Evolutionary conservation across 139 green algal genomes (phyloP).

Genomic region (Chlorella sp.): DNA sequence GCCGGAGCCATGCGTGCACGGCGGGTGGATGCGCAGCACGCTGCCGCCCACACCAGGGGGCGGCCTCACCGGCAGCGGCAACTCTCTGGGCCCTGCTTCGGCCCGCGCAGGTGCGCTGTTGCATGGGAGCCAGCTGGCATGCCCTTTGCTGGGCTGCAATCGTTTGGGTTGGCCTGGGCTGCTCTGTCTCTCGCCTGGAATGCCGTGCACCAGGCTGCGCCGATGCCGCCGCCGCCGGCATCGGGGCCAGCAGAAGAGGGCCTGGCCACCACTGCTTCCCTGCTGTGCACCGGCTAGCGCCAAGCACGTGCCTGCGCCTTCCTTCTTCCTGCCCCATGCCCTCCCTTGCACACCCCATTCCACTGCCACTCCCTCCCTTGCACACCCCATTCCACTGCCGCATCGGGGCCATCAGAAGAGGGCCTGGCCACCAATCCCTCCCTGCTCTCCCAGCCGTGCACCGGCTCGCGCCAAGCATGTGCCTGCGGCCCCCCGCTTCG

Average conservation of each 20-base stretch:
- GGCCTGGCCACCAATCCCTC: neutral
- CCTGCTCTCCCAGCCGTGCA: neutral
- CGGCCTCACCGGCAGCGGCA: constrained; percentile 14
- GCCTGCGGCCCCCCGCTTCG: too few relatives aligned
- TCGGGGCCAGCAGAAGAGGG: neutral
- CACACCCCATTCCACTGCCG: too few relatives aligned
- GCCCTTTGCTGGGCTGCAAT: neutral
- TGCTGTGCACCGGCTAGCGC: too few relatives aligned
- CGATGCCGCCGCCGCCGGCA: too few relatives aligned
- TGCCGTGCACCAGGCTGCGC: too few relatives aligned
- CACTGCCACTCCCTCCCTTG: neutral
- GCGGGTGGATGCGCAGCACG: constrained; percentile 24
- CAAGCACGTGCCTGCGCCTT: too few relatives aligned
- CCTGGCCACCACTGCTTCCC: neutral
- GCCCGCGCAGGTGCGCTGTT: constrained; percentile 24
- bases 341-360: neutral
- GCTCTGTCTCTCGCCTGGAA: neutral
- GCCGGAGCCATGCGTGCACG: constrained; percentile 15
- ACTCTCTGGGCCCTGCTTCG: constrained; percentile 15
- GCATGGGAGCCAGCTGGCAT: neutral
- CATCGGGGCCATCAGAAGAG: neutral
- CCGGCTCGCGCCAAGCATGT: too few relatives aligned
- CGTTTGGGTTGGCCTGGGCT: neutral
- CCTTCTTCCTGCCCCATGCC: too few relatives aligned
- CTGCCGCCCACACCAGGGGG: neutral